These are phyloP conservation scores for Monosporozyma unispora DNA, from an alignment of 805 yeast genomes.

Conservation along the genomic window DNA sequence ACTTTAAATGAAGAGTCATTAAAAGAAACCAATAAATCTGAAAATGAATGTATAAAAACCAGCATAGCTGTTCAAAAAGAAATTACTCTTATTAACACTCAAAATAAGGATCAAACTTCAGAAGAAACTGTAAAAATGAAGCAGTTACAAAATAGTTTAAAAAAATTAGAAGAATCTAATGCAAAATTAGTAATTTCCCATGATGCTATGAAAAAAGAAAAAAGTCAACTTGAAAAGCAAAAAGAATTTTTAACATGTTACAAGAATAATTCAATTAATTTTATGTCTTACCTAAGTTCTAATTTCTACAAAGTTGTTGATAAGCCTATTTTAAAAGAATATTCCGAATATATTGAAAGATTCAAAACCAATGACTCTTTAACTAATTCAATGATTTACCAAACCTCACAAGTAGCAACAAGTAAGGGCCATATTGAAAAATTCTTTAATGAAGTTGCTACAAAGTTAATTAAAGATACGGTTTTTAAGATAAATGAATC, in stretches of 20 bases:
- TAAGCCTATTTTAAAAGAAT: background rate
- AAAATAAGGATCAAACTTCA: too few relatives aligned
- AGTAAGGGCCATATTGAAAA: background rate
- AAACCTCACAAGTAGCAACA: background rate
- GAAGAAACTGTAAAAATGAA: background rate
- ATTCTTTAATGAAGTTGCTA: constrained; percentile 2
- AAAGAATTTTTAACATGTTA: constrained; percentile 1
- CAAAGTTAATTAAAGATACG: background rate
- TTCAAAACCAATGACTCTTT: background rate
- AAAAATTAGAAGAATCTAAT: background rate
- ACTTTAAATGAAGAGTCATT: background rate
- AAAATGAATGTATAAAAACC: too few relatives aligned
- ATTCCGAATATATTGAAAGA: constrained; percentile 2
- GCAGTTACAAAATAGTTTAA: background rate
- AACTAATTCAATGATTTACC: background rate
- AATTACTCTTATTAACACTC: background rate
- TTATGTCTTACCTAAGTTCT: constrained; percentile 3
- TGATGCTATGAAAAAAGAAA: background rate
- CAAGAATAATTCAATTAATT: constrained; percentile 4
- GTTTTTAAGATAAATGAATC: background rate
- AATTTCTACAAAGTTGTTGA: constrained; percentile 2
- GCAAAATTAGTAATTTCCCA: background rate
- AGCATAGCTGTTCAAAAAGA: too few relatives aligned
- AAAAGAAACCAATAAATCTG: background rate
- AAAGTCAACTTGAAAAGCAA: background rate